Conservation (phyloP, 306 rosid species). For the Trifolium subterraneum region DNA sequence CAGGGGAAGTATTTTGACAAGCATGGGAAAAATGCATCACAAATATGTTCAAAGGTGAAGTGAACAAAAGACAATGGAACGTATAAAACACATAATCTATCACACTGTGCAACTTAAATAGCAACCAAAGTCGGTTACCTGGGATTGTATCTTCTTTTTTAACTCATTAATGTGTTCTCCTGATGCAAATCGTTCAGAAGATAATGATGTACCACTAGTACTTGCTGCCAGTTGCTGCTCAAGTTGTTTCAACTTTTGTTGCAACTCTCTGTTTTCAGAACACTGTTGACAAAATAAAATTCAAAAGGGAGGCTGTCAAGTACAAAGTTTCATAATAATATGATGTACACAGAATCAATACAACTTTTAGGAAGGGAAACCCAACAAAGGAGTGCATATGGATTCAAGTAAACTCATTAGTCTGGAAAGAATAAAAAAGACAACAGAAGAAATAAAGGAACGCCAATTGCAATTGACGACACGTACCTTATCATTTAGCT, state of each 20-base stretch:
- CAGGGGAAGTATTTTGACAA: conserved; percentile 13
- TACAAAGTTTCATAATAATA: conserved; percentile 13
- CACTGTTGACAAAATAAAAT: conserved; percentile 61
- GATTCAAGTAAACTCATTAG: background rate
- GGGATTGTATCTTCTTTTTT: conserved; percentile 85
- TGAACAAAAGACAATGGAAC: conserved; percentile 1
- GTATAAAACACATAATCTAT: conserved; percentile 14
- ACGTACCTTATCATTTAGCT: conserved; percentile 82
- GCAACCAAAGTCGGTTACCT: conserved; percentile 54
- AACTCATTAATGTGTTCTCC: conserved; percentile 68
- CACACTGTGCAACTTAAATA: conserved; percentile 25
- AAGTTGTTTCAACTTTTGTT: conserved; percentile 68
- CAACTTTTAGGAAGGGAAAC: conserved; percentile 14
- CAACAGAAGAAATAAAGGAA: conserved; percentile 1
- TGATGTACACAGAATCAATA: conserved; percentile 27
- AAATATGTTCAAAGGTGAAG: background rate
- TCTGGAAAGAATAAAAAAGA: no score
- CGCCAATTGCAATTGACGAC: background rate
- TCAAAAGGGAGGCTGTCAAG: conserved; percentile 13
- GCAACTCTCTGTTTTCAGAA: conserved; percentile 77
- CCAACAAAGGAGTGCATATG: conserved; percentile 23
- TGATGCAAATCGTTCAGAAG: conserved; percentile 54
- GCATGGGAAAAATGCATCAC: conserved; percentile 15
- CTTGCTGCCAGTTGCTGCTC: conserved; percentile 65
- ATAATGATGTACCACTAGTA: conserved; percentile 48